Conservation (phyloP, 805 yeast genomes). For the Yarrowia phangngaensis region DNA sequence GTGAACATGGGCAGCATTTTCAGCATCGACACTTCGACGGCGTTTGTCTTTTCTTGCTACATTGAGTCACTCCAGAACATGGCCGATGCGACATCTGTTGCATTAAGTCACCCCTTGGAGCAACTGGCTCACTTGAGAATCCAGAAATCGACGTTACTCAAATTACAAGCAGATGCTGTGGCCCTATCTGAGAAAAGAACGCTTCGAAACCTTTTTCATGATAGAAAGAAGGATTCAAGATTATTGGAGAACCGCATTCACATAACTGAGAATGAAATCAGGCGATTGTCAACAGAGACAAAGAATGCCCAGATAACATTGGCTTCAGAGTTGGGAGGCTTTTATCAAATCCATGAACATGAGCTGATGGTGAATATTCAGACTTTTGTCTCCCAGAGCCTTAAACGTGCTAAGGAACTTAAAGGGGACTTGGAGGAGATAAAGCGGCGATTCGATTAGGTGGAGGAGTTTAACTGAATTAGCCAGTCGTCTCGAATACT, state of each 20-base stretch:
- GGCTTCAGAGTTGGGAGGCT: slow-evolving; percentile 43
- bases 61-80: slow-evolving; percentile 24
- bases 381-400: slow-evolving; percentile 29
- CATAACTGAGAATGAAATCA: slow-evolving; percentile 34
- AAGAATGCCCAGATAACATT: slow-evolving; percentile 39
- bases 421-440: slow-evolving; percentile 25
- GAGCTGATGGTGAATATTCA: slow-evolving; percentile 35
- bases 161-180: slow-evolving; percentile 32
- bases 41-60: slow-evolving; percentile 23
- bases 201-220: slow-evolving; percentile 39
- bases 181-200: slow-evolving; percentile 32
- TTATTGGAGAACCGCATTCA: slow-evolving; percentile 36
- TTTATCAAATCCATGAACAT: slow-evolving; percentile 38
- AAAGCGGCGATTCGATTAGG: slow-evolving; percentile 8
- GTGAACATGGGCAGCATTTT: slow-evolving; percentile 5
- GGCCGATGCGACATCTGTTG: slow-evolving; percentile 18
- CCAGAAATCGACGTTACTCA: slow-evolving; percentile 31
- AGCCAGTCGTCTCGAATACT: background rate
- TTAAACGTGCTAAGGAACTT: slow-evolving; percentile 32
- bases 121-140: slow-evolving; percentile 34
- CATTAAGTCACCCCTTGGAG: slow-evolving; percentile 33
- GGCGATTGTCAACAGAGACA: slow-evolving; percentile 37
- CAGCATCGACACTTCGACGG: slow-evolving; percentile 7
- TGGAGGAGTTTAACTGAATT: too few species aligned
- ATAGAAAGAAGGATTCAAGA: slow-evolving; percentile 37